Evolutionary conservation across 2,329 filamentous ascomycete genomes (phyloP).

Genomic region (Talaromyces atroroseus): DNA sequence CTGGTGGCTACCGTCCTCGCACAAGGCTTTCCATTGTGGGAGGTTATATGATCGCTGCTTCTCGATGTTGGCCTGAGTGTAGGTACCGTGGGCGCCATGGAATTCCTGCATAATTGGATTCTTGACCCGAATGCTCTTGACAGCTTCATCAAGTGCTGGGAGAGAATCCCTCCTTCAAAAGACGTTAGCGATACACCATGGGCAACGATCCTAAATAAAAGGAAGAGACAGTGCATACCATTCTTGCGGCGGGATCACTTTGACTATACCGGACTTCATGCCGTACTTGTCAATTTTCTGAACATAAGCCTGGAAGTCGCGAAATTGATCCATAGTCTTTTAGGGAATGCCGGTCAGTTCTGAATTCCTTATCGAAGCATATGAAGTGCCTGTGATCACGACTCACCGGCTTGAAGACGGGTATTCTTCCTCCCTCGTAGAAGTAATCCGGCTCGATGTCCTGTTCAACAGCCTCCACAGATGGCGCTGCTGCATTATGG

Average conservation of each 20-base stretch:
- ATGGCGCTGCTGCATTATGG: conserved; percentile 19
- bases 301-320: conserved; percentile 88
- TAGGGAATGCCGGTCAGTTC: conserved; percentile 16
- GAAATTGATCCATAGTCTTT: conserved; percentile 84
- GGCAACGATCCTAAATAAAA: background rate
- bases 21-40: conserved; percentile 90
- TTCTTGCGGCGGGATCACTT: conserved; percentile 87
- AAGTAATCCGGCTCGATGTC: conserved; percentile 80
- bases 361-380: background rate
- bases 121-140: conserved; percentile 89
- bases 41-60: conserved; percentile 95
- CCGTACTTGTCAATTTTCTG: conserved; percentile 86
- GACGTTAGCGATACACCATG: background rate
- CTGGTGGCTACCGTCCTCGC: conserved; percentile 92
- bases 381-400: background rate
- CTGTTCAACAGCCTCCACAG: conserved; percentile 50
- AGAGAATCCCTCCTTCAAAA: conserved; percentile 59
- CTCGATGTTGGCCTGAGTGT: conserved; percentile 94
- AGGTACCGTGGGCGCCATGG: conserved; percentile 89
- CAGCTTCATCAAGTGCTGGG: conserved; percentile 71
- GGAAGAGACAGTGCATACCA: conserved; percentile 57
- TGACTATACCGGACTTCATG: conserved; percentile 96
- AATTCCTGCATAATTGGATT: conserved; percentile 99
- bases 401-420: conserved; percentile 82
- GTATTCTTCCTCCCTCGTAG: conserved; percentile 74